Evolutionary conservation across 2,329 filamentous ascomycete genomes (phyloP).

Genomic region (Apiospora arundinis): DNA sequence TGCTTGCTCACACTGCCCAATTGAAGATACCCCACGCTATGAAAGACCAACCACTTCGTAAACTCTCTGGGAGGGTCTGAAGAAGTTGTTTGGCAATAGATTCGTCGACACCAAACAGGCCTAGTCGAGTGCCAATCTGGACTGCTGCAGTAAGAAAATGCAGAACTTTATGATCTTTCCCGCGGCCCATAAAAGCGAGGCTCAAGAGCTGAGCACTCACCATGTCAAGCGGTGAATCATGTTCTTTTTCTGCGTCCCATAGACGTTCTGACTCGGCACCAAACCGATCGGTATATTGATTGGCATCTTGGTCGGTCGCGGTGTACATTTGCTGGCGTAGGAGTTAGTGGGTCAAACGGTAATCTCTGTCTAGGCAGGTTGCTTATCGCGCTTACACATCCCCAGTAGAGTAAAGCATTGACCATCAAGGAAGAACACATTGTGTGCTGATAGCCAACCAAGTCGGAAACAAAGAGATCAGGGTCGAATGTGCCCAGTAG

Average conservation of each 20-base stretch:
- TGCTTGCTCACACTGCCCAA: constrained; percentile 42
- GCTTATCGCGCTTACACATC: constrained; percentile 37
- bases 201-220: constrained; percentile 42
- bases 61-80: constrained; percentile 9
- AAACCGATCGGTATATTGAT: constrained; percentile 30
- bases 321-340: constrained; percentile 43
- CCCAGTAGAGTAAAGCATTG: constrained; percentile 42
- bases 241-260: constrained; percentile 30
- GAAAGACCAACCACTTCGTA: constrained; percentile 26
- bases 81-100: constrained; percentile 1
- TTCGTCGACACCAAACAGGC: constrained; percentile 34
- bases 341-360: not conserved
- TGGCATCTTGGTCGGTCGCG: constrained; percentile 33
- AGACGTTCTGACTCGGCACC: constrained; percentile 36
- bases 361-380: not conserved
- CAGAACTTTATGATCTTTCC: constrained; percentile 43
- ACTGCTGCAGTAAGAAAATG: constrained; percentile 37
- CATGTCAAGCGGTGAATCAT: constrained; percentile 35
- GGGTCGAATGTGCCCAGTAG: constrained; percentile 44
- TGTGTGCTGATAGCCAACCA: constrained; percentile 31
- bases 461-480: constrained; percentile 41
- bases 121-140: constrained; percentile 39
- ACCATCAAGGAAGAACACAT: constrained; percentile 45
- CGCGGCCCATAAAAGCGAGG: constrained; percentile 41
- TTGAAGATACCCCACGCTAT: constrained; percentile 44